A percentile compares a stretch with the other conserved stretches of the same genome.
These are phyloP conservation scores for Gynostemma pentaphyllum DNA, from an alignment of 306 rosid genomes.

Conservation along the genomic window DNA sequence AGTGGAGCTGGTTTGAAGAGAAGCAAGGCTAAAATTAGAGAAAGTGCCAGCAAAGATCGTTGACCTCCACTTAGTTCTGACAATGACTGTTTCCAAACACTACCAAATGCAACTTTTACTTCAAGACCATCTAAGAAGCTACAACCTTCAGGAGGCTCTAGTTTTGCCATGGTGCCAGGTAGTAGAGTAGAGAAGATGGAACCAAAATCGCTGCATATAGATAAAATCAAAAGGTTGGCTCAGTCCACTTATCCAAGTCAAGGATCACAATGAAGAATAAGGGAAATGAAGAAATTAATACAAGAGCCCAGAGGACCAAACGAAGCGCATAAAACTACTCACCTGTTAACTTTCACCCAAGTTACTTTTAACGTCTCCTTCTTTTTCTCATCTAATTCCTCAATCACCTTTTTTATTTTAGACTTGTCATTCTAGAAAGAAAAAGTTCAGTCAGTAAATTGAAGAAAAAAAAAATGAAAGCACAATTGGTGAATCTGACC, in stretches of 20 bases:
- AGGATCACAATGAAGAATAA: neutral
- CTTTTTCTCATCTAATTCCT: slow-evolving; percentile 96
- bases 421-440: slow-evolving; percentile 77
- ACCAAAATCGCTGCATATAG: slow-evolving; percentile 72
- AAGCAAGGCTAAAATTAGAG: slow-evolving; percentile 85
- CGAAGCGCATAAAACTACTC: slow-evolving; percentile 12
- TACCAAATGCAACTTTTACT: slow-evolving; percentile 94
- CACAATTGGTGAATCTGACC: slow-evolving; percentile 29
- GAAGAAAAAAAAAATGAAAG: slow-evolving; percentile 3
- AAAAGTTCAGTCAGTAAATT: slow-evolving; percentile 18
- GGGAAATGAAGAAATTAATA: slow-evolving; percentile 5
- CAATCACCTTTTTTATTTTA: slow-evolving; percentile 92
- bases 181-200: slow-evolving; percentile 88
- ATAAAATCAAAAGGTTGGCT: slow-evolving; percentile 7
- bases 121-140: slow-evolving; percentile 94
- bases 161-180: slow-evolving; percentile 90
- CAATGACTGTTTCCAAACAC: slow-evolving; percentile 96
- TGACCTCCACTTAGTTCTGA: slow-evolving; percentile 98
- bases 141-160: slow-evolving; percentile 93
- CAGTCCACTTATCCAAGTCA: neutral
- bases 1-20: slow-evolving; percentile 98
- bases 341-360: slow-evolving; percentile 88
- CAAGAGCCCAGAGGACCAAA: neutral
- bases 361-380: slow-evolving; percentile 88
- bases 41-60: slow-evolving; percentile 92